phyloP scores from a whole-genome alignment of 2,329 filamentous ascomycete species.

The Diaporthe caulivora region DNA sequence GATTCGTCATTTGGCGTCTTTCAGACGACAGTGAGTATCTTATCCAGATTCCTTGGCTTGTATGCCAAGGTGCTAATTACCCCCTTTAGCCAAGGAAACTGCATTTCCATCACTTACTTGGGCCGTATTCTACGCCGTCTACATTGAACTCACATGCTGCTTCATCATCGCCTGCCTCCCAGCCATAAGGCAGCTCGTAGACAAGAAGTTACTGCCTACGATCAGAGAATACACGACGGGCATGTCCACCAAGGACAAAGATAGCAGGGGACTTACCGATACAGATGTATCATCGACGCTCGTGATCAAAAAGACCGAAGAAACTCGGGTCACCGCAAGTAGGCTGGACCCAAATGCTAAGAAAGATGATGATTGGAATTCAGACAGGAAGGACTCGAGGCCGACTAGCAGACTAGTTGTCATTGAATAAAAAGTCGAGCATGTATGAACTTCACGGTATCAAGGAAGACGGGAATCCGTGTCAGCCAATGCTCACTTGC shows the following conservation, averaged over 20 bases:
- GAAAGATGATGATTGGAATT: background rate
- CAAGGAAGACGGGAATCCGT: background rate
- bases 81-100: background rate
- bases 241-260: background rate
- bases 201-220: background rate
- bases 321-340: background rate
- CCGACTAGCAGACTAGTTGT: background rate
- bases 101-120: conserved; percentile 9
- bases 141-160: conserved; percentile 29
- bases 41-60: rapidly evolving
- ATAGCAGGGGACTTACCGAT: background rate
- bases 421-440: background rate
- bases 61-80: background rate
- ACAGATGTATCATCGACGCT: background rate
- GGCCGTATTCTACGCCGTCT: conserved; percentile 22
- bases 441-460: background rate
- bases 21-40: background rate
- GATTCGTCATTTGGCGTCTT: conserved; percentile 20
- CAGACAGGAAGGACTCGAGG: background rate
- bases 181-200: conserved; percentile 7
- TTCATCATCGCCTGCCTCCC: conserved; percentile 32
- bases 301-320: background rate
- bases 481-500: background rate
- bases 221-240: background rate
- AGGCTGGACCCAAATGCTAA: background rate